Evolutionary conservation across 208 protist genomes (phyloP), one percentile per base, ranked within the genome.

Genomic region (Tritrichomonas musculus): DNA sequence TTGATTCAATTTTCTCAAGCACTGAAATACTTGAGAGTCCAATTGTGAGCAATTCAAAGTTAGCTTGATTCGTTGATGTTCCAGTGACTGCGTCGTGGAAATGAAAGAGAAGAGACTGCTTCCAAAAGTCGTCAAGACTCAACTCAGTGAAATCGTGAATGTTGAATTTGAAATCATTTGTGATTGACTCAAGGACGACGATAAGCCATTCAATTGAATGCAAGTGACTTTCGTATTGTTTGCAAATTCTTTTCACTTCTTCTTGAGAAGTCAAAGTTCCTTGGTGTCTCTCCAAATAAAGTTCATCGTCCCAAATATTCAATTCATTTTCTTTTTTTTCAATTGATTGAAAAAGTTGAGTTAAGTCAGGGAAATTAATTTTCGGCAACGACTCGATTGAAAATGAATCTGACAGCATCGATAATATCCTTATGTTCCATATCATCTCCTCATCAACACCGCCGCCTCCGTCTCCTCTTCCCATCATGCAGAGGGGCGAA

Each of bases 391-490:
- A 5, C 49, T 50, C 22, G 8, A 75, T 65, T 49, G 50, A 14
- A n/a, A n/a, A n/a, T n/a, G n/a, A n/a, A n/a, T 72, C 27, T 44
- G 55, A 33, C 8, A 92, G 39, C 27, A 30, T 36, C 3, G 64
- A 66, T 39, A 77, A 39, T 30, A 66, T 47, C 33, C 53, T 72
- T 1, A 92, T 30, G 50, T 93, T 92, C 64, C 60, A 69, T 47
- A 82, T 44, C 64, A 92, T 88, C 50, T 94, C 93, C 47, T 65
- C 64, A 60, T 84, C 92, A 25, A 72, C 14, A 9, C 93, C 93
- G 0, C 93, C 93, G 30, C 93, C 93, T 11, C 93, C 93, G 50
- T 94, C 93, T 27, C 93, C 93, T 4, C 41, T 77, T 25, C 93
- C 93, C 0, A 64, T 33, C 14, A 36, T 53, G 13, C 11, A 22